phyloP scores from a whole-genome alignment of 2,329 filamentous ascomycete species.

The Monilinia fructigena region DNA sequence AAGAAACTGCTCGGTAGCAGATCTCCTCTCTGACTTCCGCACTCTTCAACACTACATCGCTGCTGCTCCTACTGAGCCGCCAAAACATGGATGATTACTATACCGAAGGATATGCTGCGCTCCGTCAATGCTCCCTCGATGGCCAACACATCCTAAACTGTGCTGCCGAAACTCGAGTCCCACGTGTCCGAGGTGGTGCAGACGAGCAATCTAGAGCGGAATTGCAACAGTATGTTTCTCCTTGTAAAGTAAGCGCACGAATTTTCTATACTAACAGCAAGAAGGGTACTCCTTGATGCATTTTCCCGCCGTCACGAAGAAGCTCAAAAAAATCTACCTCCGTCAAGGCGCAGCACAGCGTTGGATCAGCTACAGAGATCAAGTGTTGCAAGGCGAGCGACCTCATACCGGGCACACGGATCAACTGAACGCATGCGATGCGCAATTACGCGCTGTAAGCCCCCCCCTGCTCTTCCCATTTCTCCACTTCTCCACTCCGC shows the following conservation, averaged over 20 bases:
- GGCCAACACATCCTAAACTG: slow-evolving; percentile 65
- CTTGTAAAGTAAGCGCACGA: no score
- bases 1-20: slow-evolving; percentile 58
- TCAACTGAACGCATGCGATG: slow-evolving; percentile 54
- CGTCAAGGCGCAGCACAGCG: slow-evolving; percentile 59
- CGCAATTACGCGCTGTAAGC: slow-evolving; percentile 56
- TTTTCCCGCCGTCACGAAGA: slow-evolving; percentile 62
- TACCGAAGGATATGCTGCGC: slow-evolving; percentile 60
- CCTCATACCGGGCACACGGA: slow-evolving; percentile 49
- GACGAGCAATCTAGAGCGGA: slow-evolving; percentile 62
- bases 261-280: slow-evolving; percentile 1
- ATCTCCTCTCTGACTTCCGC: slow-evolving; percentile 61
- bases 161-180: slow-evolving; percentile 60
- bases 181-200: slow-evolving; percentile 51
- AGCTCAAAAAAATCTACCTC: slow-evolving; percentile 63
- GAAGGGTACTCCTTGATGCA: slow-evolving; percentile 58
- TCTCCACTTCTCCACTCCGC: background rate
- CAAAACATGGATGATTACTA: slow-evolving; percentile 57
- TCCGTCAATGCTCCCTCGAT: slow-evolving; percentile 62
- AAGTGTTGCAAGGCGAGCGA: slow-evolving; percentile 52
- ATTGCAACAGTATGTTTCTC: slow-evolving; percentile 55
- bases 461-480: background rate
- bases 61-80: slow-evolving; percentile 54
- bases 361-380: slow-evolving; percentile 56
- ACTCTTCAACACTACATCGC: slow-evolving; percentile 63